phyloP scores from a whole-genome alignment of 2,329 filamentous ascomycete genomes.

The Blastomyces emzantsi region DNA sequence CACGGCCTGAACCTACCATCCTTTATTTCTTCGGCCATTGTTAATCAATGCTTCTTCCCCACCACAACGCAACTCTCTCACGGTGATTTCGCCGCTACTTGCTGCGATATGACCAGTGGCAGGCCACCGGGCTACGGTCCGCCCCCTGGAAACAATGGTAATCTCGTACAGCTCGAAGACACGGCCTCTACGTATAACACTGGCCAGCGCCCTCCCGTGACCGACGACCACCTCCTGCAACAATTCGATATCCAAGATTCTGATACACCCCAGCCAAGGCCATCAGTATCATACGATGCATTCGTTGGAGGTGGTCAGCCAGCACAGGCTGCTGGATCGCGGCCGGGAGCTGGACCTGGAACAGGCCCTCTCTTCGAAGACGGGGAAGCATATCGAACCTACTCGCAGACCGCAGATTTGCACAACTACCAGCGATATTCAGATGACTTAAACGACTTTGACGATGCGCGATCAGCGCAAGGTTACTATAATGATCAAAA shows the following conservation, averaged over 20 bases:
- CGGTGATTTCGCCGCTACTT: constrained; percentile 19
- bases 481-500: constrained; percentile 64
- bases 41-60: constrained; percentile 33
- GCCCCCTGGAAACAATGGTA: constrained; percentile 36
- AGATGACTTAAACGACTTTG: constrained; percentile 67
- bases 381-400: constrained; percentile 32
- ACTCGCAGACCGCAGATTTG: constrained; percentile 70
- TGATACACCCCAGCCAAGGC: constrained; percentile 57
- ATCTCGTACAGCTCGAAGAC: constrained; percentile 36
- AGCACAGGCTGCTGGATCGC: constrained; percentile 38
- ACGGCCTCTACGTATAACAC: constrained; percentile 52
- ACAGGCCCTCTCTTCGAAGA: constrained; percentile 11
- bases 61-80: constrained; percentile 17
- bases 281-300: constrained; percentile 88
- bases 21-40: background rate
- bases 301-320: constrained; percentile 66
- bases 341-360: constrained; percentile 25
- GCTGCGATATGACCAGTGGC: constrained; percentile 40
- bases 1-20: background rate
- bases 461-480: constrained; percentile 60
- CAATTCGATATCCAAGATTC: constrained; percentile 62
- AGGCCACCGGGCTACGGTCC: constrained; percentile 46
- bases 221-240: constrained; percentile 70
- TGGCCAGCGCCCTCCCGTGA: constrained; percentile 67
- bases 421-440: constrained; percentile 89